Evolutionary conservation across 257 asterid genomes (phyloP).

Genomic region (Nicotiana attenuata): DNA sequence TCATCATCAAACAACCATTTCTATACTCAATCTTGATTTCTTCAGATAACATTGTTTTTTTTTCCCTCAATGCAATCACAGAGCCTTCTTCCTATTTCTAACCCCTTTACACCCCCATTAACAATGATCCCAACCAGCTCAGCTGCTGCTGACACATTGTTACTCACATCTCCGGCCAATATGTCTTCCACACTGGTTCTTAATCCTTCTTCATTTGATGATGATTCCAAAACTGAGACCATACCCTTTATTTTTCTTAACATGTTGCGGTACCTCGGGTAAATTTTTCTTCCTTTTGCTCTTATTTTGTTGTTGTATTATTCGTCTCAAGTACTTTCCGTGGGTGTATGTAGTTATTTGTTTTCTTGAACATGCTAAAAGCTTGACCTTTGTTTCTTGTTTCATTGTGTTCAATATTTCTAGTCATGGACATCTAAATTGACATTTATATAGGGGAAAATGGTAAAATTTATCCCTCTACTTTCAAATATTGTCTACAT

Average conservation of each 20-base stretch:
- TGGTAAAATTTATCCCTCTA: too few species aligned
- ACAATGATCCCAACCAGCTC: not conserved
- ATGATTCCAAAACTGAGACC: constrained; percentile 35
- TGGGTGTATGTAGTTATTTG: not conserved
- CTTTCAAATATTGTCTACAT: too few species aligned
- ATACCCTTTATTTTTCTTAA: constrained; percentile 52
- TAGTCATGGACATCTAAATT: not conserved
- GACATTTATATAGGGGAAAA: too few species aligned
- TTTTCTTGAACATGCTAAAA: not conserved
- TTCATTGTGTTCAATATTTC: not conserved
- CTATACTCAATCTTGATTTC: not conserved
- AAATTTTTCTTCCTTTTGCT: constrained; percentile 10
- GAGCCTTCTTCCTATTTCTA: not conserved
- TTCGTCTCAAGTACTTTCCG: not conserved
- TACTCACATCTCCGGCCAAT: not conserved
- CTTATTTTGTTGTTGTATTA: too few species aligned
- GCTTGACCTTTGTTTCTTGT: not conserved
- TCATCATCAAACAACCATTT: not conserved
- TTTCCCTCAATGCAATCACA: not conserved
- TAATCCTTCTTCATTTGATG: constrained; percentile 20
- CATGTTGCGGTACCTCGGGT: constrained; percentile 68
- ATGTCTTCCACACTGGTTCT: not conserved
- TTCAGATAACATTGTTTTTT: not conserved
- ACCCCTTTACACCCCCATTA: not conserved
- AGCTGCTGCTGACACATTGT: not conserved